Conservation (phyloP, 768 basidiomycete species). For the Boletellus sp. region DNA sequence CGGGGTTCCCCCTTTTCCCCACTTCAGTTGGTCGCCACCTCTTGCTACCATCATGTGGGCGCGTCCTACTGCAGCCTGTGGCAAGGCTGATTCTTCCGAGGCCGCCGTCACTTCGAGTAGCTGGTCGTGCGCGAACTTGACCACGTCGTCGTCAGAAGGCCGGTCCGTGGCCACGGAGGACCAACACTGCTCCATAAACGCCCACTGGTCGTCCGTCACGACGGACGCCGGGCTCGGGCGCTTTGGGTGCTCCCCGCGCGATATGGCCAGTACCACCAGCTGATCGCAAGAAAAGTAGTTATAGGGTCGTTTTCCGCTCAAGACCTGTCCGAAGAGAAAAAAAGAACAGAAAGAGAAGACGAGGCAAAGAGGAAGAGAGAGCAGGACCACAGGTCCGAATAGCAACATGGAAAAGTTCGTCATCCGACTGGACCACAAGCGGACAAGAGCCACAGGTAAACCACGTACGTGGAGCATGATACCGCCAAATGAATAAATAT, state of each 20-base stretch:
- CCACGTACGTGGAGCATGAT: slow-evolving; percentile 25
- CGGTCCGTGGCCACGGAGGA: slow-evolving; percentile 28
- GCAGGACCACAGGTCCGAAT: not conserved
- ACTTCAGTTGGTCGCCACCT: not conserved
- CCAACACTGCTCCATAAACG: slow-evolving; percentile 24
- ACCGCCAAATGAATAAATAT: slow-evolving; percentile 35
- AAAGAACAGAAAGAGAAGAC: not conserved
- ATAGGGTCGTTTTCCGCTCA: slow-evolving; percentile 24
- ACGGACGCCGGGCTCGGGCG: slow-evolving; percentile 4
- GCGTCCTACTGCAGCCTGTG: no score
- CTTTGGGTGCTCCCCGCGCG: slow-evolving; percentile 6
- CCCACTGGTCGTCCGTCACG: slow-evolving; percentile 22
- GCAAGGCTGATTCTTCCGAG: not conserved
- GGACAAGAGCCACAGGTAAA: no score
- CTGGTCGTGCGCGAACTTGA: slow-evolving; percentile 17
- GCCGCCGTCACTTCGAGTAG: slow-evolving; percentile 2
- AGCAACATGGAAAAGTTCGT: no score
- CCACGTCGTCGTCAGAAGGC: slow-evolving; percentile 30
- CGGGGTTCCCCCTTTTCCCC: not conserved
- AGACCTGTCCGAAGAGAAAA: slow-evolving; percentile 6
- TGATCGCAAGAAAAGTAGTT: slow-evolving; percentile 18
- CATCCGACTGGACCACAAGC: not conserved
- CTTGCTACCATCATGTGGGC: not conserved
- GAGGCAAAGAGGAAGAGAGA: no score
- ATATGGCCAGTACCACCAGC: slow-evolving; percentile 19